phyloP scores from a whole-genome alignment of 2,329 filamentous ascomycete species.

The Ascosphaera pollenicola region DNA sequence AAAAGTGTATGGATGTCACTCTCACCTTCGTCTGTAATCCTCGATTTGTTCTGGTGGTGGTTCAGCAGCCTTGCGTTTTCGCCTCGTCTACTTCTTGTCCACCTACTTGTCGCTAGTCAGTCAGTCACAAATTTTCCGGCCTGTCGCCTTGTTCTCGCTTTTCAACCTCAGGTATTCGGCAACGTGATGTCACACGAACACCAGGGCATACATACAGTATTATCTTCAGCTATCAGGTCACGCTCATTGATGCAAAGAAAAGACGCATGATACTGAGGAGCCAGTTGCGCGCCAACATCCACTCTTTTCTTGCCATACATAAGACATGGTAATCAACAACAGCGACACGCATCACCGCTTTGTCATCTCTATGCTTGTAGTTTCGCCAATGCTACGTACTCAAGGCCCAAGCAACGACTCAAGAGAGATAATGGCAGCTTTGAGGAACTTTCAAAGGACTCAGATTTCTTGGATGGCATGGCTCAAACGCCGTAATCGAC shows the following conservation, averaged over 20 bases:
- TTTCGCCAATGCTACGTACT: slow-evolving; percentile 4
- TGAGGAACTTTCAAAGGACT: not conserved
- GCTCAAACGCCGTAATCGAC: not conserved
- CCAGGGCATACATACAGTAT: not conserved
- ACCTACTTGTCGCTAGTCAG: not conserved
- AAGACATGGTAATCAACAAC: not conserved
- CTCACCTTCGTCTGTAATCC: not conserved
- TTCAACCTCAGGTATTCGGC: not conserved
- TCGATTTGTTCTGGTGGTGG: not conserved
- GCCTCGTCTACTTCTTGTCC: not conserved
- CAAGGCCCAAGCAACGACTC: not conserved
- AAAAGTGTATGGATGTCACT: not conserved
- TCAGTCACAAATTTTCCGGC: not conserved
- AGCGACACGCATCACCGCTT: not conserved
- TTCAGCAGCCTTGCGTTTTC: not conserved
- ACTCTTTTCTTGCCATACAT: not conserved
- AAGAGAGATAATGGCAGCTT: not conserved
- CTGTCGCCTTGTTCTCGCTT: not conserved
- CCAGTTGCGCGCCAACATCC: too few species aligned
- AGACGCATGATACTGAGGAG: too few species aligned
- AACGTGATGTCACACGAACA: not conserved
- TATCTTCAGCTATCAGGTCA: not conserved
- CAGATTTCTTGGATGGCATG: not conserved
- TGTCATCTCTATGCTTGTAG: slow-evolving; percentile 4
- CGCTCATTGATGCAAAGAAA: not conserved